Conservation (phyloP, 192 early-diverging fungal genomes). For the Rhizoclosmatium sp. region DNA sequence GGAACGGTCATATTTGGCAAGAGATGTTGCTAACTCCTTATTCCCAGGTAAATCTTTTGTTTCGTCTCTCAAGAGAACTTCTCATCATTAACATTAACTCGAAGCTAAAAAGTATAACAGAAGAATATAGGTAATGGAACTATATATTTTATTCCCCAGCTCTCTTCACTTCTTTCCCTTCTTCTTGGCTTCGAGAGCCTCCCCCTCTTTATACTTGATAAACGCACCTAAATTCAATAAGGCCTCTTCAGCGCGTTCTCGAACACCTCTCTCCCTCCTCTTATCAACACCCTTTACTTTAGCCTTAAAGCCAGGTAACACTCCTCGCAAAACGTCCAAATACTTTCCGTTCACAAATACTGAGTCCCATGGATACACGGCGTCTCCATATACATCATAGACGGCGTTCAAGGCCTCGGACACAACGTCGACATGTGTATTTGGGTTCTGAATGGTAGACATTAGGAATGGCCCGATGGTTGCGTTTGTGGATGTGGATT, state of each 20-base stretch:
- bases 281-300: conserved; percentile 72
- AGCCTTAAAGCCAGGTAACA: conserved; percentile 57
- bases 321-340: conserved; percentile 60
- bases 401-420: conserved; percentile 83
- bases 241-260: conserved; percentile 82
- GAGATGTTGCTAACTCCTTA: not conserved
- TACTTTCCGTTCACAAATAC: conserved; percentile 81
- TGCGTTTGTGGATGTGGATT: conserved; percentile 25
- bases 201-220: conserved; percentile 86
- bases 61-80: no score
- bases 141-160: no score
- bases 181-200: conserved; percentile 39
- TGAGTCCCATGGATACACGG: conserved; percentile 83
- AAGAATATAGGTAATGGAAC: no score
- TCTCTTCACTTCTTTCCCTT: no score
- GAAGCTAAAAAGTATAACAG: no score
- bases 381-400: conserved; percentile 90
- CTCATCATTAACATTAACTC: no score
- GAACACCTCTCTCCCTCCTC: conserved; percentile 71
- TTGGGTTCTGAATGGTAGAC: not conserved
- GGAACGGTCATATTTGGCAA: conserved; percentile 13
- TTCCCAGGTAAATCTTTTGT: conserved; percentile 1
- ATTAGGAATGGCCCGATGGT: conserved; percentile 33
- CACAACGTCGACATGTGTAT: conserved; percentile 41
- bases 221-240: conserved; percentile 83